A percentile compares a stretch with the other conserved stretches of the same genome.
Evolutionary conservation across 164 flowering plant genomes (phyloP).

Genomic region (Houttuynia cordata): DNA sequence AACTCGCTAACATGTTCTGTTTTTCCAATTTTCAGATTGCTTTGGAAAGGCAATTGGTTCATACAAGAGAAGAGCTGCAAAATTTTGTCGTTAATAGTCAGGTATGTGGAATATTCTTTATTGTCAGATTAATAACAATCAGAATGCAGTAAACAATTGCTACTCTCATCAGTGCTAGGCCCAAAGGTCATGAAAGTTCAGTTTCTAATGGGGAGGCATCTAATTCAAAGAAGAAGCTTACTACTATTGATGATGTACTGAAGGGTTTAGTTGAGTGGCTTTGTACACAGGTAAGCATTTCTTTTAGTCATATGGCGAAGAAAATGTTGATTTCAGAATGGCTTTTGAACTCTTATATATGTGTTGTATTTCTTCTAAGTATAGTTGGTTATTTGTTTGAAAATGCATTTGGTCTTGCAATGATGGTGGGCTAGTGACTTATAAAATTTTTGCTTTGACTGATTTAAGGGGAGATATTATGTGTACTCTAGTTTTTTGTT

Average conservation of each 20-base stretch:
- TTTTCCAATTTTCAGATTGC: slow-evolving; percentile 51
- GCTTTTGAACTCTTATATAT: background rate
- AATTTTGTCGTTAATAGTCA: slow-evolving; percentile 62
- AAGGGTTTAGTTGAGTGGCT: slow-evolving; percentile 90
- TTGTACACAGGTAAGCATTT: slow-evolving; percentile 65
- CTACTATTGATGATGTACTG: slow-evolving; percentile 67
- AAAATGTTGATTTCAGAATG: background rate
- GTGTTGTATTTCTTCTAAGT: background rate
- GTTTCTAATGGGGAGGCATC: slow-evolving; percentile 59
- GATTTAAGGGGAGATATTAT: no score
- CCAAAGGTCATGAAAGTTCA: slow-evolving; percentile 30
- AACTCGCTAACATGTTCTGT: background rate
- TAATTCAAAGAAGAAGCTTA: slow-evolving; percentile 40
- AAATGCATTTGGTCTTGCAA: background rate
- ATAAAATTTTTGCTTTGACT: no score
- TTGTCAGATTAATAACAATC: no score
- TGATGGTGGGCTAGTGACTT: background rate
- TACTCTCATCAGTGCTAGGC: slow-evolving; percentile 50
- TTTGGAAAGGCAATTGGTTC: slow-evolving; percentile 93
- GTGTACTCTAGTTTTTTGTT: no score
- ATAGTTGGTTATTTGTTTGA: background rate
- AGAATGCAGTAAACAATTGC: background rate
- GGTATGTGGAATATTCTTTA: slow-evolving; percentile 21
- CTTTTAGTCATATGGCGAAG: background rate
- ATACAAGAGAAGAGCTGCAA: slow-evolving; percentile 94